Percentiles rank a stretch among this genome's conserved stretches.
phyloP scores from a whole-genome alignment of 2,329 filamentous ascomycete species.

The Periconia macrospinosa region DNA sequence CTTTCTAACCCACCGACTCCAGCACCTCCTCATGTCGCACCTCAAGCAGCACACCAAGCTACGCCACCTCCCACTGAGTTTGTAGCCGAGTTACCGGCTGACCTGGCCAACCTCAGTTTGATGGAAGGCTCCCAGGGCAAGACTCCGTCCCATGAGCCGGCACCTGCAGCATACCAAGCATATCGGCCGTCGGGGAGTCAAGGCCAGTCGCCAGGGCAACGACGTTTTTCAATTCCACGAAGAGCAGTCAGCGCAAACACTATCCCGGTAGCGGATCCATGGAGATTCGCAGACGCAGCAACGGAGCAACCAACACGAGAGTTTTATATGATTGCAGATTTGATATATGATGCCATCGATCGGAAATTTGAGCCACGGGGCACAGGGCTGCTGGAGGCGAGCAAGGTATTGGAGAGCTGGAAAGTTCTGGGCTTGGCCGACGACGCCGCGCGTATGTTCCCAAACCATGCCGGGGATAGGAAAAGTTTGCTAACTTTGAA shows the following conservation, averaged over 20 bases:
- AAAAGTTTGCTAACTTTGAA: not conserved
- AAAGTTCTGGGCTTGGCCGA: constrained; percentile 26
- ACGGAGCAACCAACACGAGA: constrained; percentile 39
- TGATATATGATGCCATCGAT: constrained; percentile 38
- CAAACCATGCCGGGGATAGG: not conserved
- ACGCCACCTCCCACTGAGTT: constrained; percentile 24
- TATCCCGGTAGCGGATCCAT: constrained; percentile 34
- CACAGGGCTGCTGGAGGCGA: constrained; percentile 37
- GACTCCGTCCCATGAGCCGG: constrained; percentile 3
- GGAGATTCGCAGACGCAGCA: constrained; percentile 34
- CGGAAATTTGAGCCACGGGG: constrained; percentile 37
- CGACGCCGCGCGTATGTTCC: constrained; percentile 30
- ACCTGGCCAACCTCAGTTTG: constrained; percentile 30
- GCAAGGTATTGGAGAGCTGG: constrained; percentile 37
- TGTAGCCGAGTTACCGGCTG: constrained; percentile 38
- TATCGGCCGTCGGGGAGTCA: constrained; percentile 24
- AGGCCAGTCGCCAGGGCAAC: constrained; percentile 16
- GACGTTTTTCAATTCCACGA: constrained; percentile 28
- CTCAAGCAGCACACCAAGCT: constrained; percentile 2
- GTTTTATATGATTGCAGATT: constrained; percentile 39
- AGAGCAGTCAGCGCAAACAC: constrained; percentile 31
- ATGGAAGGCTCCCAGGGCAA: constrained; percentile 15
- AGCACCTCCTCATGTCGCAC: constrained; percentile 8
- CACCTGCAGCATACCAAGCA: constrained; percentile 27
- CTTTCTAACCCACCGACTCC: constrained; percentile 18